phyloP scores from a whole-genome alignment of 2,329 filamentous ascomycete species.

The Gaeumannomyces sp. region DNA sequence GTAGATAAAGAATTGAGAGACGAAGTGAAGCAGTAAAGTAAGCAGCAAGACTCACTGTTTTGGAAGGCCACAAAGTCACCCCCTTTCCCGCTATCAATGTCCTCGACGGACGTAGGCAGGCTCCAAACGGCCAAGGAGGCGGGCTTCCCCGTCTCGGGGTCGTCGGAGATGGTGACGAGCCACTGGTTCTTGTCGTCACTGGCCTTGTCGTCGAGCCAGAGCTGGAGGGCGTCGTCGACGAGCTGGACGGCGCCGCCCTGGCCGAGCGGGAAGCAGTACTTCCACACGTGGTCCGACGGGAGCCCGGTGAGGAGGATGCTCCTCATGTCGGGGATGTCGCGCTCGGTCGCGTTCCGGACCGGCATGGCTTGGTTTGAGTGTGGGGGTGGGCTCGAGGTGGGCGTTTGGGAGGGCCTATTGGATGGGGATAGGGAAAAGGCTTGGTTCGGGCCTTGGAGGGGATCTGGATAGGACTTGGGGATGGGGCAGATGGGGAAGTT shows the following conservation, averaged over 20 bases:
- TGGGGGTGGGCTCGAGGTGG: not conserved
- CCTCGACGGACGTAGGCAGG: not conserved
- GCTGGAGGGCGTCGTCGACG: constrained; percentile 2
- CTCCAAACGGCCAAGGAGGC: not conserved
- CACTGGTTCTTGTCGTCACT: not conserved
- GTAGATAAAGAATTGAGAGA: no score
- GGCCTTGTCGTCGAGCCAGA: not conserved
- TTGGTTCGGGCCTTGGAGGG: not conserved
- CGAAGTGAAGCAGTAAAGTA: no score
- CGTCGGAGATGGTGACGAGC: constrained; percentile 1
- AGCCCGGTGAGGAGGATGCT: not conserved
- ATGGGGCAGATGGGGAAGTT: not conserved
- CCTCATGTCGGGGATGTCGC: not conserved
- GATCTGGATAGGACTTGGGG: not conserved
- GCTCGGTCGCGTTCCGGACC: constrained; percentile 1
- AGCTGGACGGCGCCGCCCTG: not conserved
- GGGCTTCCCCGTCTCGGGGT: not conserved
- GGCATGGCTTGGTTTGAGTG: not conserved
- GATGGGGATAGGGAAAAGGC: not conserved
- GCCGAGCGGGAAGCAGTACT: constrained; percentile 2
- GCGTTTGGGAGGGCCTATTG: not conserved
- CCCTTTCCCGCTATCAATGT: not conserved
- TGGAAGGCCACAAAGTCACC: not conserved
- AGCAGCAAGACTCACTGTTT: not conserved
- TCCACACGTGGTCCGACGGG: constrained; percentile 2